phyloP scores from a whole-genome alignment of 371 early-diverging fungal species.

The Actinomortierella wolfii region DNA sequence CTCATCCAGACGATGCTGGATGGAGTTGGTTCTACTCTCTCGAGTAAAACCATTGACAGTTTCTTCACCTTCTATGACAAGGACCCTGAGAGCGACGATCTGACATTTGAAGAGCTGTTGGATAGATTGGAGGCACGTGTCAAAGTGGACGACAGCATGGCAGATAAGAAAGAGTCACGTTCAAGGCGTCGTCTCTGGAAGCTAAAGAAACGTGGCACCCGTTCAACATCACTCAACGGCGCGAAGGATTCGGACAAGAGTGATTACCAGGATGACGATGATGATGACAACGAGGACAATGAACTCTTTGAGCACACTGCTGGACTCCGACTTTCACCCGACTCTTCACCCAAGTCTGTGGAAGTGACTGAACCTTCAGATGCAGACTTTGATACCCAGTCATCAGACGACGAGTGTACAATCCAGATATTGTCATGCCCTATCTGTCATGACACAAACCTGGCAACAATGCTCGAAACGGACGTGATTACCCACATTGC shows the following conservation, averaged over 20 bases:
- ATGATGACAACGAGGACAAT: slow-evolving; percentile 18
- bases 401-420: slow-evolving; percentile 61
- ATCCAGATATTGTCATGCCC: slow-evolving; percentile 72
- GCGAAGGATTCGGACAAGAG: not conserved
- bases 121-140: slow-evolving; percentile 62
- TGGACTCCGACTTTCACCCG: slow-evolving; percentile 15
- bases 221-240: too few species aligned
- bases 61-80: slow-evolving; percentile 68
- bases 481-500: slow-evolving; percentile 84
- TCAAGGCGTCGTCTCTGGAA: too few species aligned
- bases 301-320: slow-evolving; percentile 39
- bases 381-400: slow-evolving; percentile 36
- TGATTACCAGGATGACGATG: slow-evolving; percentile 1
- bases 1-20: slow-evolving; percentile 80
- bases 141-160: slow-evolving; percentile 30
- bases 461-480: slow-evolving; percentile 63
- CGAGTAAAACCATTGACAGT: slow-evolving; percentile 65
- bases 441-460: slow-evolving; percentile 69
- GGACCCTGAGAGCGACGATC: slow-evolving; percentile 59
- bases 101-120: slow-evolving; percentile 70
- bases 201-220: too few species aligned
- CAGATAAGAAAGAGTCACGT: slow-evolving; percentile 7
- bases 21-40: slow-evolving; percentile 73
- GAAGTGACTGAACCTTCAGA: slow-evolving; percentile 39
- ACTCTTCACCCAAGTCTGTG: slow-evolving; percentile 7